Evolutionary conservation across 1,284 basidiomycete genomes (phyloP), one percentile per base, ranked within the genome.

Genomic region (Laetiporus sulphureus): DNA sequence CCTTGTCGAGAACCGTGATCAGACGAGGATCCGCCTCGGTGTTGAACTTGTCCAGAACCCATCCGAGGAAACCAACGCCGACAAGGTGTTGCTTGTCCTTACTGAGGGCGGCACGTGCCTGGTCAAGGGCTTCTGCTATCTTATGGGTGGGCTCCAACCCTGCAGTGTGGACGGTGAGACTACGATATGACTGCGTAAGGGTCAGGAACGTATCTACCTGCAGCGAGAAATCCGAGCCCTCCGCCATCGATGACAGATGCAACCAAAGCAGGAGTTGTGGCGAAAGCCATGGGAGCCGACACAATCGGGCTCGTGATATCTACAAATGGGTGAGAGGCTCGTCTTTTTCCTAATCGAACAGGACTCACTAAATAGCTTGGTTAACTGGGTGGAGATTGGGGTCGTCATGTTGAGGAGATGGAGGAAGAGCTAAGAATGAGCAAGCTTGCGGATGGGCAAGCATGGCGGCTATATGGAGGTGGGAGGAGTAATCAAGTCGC

Each of bases 21-120:
- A n/a, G n/a, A n/a, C n/a, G 36, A 15, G 73, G 48, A 15, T 71
- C 62, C 24, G 63, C 47, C 30, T 56, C 50, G 5, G 58, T 55
- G 6, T 63, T 54, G 36, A 68, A 59, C 42, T 79, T 74, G 33
- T 85, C 81, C n/a, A 89, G 68, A 44, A 69, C 68, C 84, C 83
- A 89, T 8, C 65, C 72, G 22, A 89, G 63, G 55, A 77, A 85
- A 5, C 84, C 84, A 13, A 83, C 71, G 29, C 86, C 86, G 44
- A 89, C 69, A n/a, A 71, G 73, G 60, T 48, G 30, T 61, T 54
- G 10, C 56, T 40, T 15, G 60, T 45, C 24, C 56, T 56, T 27
- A 77, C 61, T 40, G 42, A 52, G 43, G 10, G 58, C 46, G 19
- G 59, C 51, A 11, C 73, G 73, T 18, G 74, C 76, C 21, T 72